A percentile compares a stretch with the other conserved stretches of the same genome.
Evolutionary conservation across 331 rosid species (phyloP).

Genomic region (Rhamnella rubrinervis): DNA sequence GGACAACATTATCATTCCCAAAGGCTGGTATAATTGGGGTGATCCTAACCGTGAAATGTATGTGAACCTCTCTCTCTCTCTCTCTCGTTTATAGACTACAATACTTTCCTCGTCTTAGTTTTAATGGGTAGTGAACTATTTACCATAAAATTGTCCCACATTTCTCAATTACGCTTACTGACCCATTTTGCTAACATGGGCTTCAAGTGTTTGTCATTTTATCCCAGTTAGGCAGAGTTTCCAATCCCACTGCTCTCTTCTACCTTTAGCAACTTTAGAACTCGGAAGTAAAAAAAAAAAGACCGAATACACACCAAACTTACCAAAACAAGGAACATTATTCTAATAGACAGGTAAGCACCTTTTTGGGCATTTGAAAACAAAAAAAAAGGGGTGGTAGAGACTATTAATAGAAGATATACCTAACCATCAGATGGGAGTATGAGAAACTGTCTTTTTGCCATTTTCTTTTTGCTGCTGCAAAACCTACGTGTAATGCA

Average conservation of each 20-base stretch:
- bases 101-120: too few species aligned
- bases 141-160: too few species aligned
- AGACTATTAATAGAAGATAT: too few species aligned
- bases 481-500: constrained; percentile 50
- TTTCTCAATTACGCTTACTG: not conserved
- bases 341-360: not conserved
- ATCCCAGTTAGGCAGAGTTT: not conserved
- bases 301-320: too few species aligned
- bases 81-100: not conserved
- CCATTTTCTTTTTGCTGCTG: constrained; percentile 7
- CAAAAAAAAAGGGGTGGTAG: constrained; percentile 15
- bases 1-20: constrained; percentile 96
- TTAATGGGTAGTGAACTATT: too few species aligned
- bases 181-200: not conserved
- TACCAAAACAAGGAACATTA: not conserved
- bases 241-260: not conserved
- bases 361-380: constrained; percentile 10
- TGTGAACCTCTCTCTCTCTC: not conserved
- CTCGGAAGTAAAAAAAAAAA: too few species aligned
- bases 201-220: constrained; percentile 22
- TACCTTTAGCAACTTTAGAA: too few species aligned
- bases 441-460: not conserved
- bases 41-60: constrained; percentile 95
- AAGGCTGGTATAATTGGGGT: constrained; percentile 99
- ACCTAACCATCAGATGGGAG: constrained; percentile 1